A percentile compares a stretch with the other conserved stretches of the same genome.
These are phyloP conservation scores for Rhodotorula glutinis DNA, from an alignment of 1,284 basidiomycete genomes.

Conservation along the genomic window DNA sequence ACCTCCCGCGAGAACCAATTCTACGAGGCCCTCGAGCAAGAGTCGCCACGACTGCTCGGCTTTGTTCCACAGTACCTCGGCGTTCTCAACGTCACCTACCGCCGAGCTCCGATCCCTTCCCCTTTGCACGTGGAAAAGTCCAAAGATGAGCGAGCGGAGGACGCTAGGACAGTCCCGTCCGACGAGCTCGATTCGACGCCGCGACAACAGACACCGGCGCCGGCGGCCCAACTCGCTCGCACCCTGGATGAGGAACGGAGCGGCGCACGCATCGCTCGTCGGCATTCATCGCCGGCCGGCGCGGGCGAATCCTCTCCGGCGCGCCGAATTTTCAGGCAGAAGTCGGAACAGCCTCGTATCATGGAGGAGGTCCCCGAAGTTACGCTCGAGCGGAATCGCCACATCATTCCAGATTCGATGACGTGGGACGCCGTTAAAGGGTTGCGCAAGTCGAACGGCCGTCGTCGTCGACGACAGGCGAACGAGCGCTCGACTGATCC, in stretches of 20 bases:
- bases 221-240: not conserved
- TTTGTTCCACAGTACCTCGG: slow-evolving; percentile 97
- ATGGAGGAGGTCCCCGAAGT: slow-evolving; percentile 61
- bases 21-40: slow-evolving; percentile 92
- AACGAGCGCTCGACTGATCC: slow-evolving; percentile 25
- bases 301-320: slow-evolving; percentile 2
- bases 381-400: slow-evolving; percentile 83
- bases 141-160: not conserved
- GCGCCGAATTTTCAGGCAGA: slow-evolving; percentile 30
- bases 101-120: slow-evolving; percentile 45
- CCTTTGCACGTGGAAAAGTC: slow-evolving; percentile 4
- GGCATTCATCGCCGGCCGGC: slow-evolving; percentile 10
- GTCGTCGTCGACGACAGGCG: slow-evolving; percentile 2
- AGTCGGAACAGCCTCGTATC: slow-evolving; percentile 14
- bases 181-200: not conserved
- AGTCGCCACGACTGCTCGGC: slow-evolving; percentile 81
- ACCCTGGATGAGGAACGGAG: not conserved
- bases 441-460: slow-evolving; percentile 19
- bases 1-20: slow-evolving; percentile 96
- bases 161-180: not conserved
- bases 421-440: slow-evolving; percentile 46
- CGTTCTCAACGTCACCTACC: slow-evolving; percentile 96
- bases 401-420: slow-evolving; percentile 94
- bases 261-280: not conserved
- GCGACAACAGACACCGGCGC: not conserved